Conservation (phyloP, 331 rosid species). For the Malus hybrid region DNA sequence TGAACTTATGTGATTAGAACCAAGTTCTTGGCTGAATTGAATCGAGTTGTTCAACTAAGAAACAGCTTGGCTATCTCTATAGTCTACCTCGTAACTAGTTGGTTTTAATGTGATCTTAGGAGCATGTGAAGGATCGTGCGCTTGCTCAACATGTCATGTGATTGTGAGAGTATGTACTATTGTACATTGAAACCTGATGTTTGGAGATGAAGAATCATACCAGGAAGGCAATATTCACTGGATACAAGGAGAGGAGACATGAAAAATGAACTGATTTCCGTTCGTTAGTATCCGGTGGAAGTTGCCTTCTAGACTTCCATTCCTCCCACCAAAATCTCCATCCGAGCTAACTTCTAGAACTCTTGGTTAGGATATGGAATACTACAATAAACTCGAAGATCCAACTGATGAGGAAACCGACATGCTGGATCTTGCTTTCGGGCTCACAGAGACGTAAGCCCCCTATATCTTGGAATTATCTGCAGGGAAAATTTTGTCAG, state of each 20-base stretch:
- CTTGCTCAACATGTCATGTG: slow-evolving; percentile 74
- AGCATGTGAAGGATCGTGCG: slow-evolving; percentile 75
- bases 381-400: slow-evolving; percentile 70
- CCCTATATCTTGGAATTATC: slow-evolving; percentile 10
- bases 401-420: slow-evolving; percentile 85
- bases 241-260: neutral
- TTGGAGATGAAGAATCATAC: neutral
- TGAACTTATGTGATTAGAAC: no score
- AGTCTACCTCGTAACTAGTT: neutral
- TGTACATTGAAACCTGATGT: neutral
- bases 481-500: neutral
- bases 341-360: neutral
- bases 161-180: slow-evolving; percentile 51
- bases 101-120: slow-evolving; percentile 33
- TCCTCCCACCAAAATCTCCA: neutral
- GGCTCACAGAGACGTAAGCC: slow-evolving; percentile 54
- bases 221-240: neutral
- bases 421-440: slow-evolving; percentile 91
- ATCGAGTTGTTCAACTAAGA: no score
- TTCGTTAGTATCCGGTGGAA: neutral
- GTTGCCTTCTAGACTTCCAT: neutral
- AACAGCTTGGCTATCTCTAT: neutral
- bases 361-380: slow-evolving; percentile 55
- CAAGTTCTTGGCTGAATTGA: no score
- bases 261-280: neutral